Percentiles rank a stretch among this genome's conserved stretches.
phyloP scores from a whole-genome alignment of 495 filamentous ascomycete genomes.

The Penicillium diatomitis region DNA sequence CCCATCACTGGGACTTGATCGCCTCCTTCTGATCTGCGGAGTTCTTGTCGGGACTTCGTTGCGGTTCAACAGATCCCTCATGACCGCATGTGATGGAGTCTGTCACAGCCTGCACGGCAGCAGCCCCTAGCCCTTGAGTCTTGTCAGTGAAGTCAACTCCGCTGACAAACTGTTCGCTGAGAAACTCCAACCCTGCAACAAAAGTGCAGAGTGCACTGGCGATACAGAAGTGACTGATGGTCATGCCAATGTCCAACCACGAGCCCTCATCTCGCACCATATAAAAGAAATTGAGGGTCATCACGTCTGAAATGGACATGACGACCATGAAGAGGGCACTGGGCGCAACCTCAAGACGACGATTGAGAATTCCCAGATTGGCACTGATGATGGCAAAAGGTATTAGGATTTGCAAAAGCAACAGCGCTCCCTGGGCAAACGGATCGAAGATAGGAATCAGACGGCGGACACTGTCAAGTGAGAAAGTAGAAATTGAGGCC shows the following conservation, averaged over 20 bases:
- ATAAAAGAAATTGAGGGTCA: slow-evolving; percentile 97
- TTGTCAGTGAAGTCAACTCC: slow-evolving; percentile 61
- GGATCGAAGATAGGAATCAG: slow-evolving; percentile 93
- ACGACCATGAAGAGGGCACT: slow-evolving; percentile 87
- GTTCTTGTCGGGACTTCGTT: neutral
- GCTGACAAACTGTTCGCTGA: slow-evolving; percentile 74
- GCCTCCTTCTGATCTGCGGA: no score
- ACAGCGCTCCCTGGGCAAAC: slow-evolving; percentile 80
- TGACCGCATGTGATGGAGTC: slow-evolving; percentile 14
- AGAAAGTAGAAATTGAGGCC: slow-evolving; percentile 90
- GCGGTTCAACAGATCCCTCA: slow-evolving; percentile 1
- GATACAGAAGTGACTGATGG: slow-evolving; percentile 90
- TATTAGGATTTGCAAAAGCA: slow-evolving; percentile 84
- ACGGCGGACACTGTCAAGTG: slow-evolving; percentile 79
- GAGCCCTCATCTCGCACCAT: slow-evolving; percentile 91
- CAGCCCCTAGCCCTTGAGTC: slow-evolving; percentile 5
- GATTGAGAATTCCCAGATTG: slow-evolving; percentile 90
- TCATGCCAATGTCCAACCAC: slow-evolving; percentile 96
- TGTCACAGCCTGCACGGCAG: slow-evolving; percentile 9
- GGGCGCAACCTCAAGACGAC: slow-evolving; percentile 68
- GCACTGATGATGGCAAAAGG: slow-evolving; percentile 91
- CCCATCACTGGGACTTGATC: no score
- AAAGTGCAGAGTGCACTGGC: slow-evolving; percentile 84
- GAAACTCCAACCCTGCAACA: slow-evolving; percentile 76
- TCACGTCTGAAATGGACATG: slow-evolving; percentile 82